These are phyloP conservation scores for Curvularia lunata DNA, from an alignment of 2,329 filamentous ascomycete species.

Conservation along the genomic window DNA sequence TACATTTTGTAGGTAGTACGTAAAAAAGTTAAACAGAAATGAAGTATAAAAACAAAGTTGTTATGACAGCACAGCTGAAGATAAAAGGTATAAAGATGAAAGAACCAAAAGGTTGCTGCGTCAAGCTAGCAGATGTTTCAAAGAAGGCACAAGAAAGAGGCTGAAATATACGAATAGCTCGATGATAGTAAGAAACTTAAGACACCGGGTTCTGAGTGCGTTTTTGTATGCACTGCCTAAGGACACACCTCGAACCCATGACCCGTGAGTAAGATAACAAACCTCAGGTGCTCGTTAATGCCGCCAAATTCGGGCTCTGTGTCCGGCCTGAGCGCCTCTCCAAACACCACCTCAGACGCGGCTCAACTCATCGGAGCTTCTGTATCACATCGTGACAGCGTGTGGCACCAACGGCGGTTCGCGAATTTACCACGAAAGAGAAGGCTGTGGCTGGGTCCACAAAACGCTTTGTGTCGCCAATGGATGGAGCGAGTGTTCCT, in stretches of 20 bases:
- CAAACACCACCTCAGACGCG: slow-evolving; percentile 20
- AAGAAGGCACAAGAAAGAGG: slow-evolving; percentile 17
- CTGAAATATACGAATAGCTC: background rate
- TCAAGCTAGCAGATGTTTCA: slow-evolving; percentile 35
- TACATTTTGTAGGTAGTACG: slow-evolving; percentile 32
- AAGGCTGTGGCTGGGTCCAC: background rate
- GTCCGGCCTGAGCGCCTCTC: slow-evolving; percentile 3
- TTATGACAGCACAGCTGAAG: slow-evolving; percentile 38
- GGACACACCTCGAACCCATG: background rate
- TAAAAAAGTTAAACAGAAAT: background rate
- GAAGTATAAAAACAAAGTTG: slow-evolving; percentile 7
- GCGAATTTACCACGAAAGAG: background rate
- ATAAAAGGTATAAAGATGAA: slow-evolving; percentile 15
- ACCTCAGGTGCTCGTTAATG: slow-evolving; percentile 18
- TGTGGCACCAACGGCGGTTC: background rate
- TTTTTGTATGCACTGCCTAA: background rate
- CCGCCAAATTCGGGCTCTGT: slow-evolving; percentile 6
- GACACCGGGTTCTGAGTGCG: background rate
- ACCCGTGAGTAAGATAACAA: background rate
- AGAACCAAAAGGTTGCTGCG: slow-evolving; percentile 29
- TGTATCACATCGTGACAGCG: background rate
- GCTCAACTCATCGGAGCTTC: background rate
- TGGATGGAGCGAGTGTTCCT: slow-evolving; percentile 9
- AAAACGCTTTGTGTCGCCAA: slow-evolving; percentile 27
- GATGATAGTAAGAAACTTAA: slow-evolving; percentile 26